Evolutionary conservation across 306 rosid species (phyloP), one percentile per base, ranked within the genome.

Genomic region (Sicyos edulis): DNA sequence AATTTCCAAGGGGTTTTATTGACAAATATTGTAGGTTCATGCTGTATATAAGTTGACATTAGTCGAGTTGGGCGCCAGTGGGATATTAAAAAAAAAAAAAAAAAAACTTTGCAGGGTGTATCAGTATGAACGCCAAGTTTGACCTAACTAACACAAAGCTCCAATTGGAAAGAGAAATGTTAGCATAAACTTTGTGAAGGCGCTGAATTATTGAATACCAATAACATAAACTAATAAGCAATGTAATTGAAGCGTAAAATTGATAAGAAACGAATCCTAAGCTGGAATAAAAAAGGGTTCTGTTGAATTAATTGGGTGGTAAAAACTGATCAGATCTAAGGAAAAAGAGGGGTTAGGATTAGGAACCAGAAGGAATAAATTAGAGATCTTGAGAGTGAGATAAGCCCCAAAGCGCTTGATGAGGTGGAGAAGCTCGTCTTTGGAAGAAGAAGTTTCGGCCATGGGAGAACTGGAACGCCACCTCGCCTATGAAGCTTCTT

Each of bases 341-440:
- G 52, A 22, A 3, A 54, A 21, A 22, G 20, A 68, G 59, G 42
- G 71, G 47, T 9, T 17, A 32, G 24, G 66, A 74, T 32, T 59
- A 54, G 54, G 54, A 81, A 92, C 98, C 89, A 88, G 79, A 72
- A 90, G 75, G 69, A 87, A 76, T 75, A 87, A 79, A 80, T 81
- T 79, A 65, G 96, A 87, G 81, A 92, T 78, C 89, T 88, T 92
- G 85, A 87, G 70, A 17, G 96, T 80, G 83, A 92, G 85, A 64
- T 70, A 92, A 75, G 91, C 81, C 53, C 96, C 88, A 47, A 87
- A 70, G 45, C 96, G 96, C 81, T 86, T 92, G 88, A 88, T 84
- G 44, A 87, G 86, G 77, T 84, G 90, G 61, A 88, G 75, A 24
- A 87, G 83, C 73, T 90, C 91, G 61, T 86, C 91, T 75, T 84